These are phyloP conservation scores for Xylaria venustula DNA, from an alignment of 495 filamentous ascomycete species.

Conservation along the genomic window DNA sequence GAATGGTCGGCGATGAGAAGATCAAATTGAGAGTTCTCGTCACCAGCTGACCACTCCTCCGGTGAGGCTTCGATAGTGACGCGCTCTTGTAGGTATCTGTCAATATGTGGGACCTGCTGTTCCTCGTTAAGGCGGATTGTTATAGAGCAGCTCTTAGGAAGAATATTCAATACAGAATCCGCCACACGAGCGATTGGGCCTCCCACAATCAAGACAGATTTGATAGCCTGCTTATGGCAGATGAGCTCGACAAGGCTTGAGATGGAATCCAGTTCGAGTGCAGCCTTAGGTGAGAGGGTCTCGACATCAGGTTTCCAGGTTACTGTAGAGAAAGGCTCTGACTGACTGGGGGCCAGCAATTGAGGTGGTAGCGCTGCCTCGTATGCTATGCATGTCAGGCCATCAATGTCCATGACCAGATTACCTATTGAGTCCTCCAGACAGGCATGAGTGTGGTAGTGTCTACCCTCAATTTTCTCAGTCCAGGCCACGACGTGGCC, in stretches of 20 bases:
- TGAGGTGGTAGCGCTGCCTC: conserved; percentile 20
- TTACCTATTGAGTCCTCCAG: conserved; percentile 9
- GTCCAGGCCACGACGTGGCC: conserved; percentile 10
- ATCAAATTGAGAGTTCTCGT: background rate
- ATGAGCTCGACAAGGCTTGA: conserved; percentile 12
- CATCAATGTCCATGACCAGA: conserved; percentile 14
- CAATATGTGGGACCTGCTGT: background rate
- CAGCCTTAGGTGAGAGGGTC: conserved; percentile 2
- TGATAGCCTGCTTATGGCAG: conserved; percentile 7
- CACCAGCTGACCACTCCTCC: background rate
- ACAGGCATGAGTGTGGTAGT: conserved; percentile 15
- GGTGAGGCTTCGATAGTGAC: background rate
- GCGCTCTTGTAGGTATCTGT: background rate
- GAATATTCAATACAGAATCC: background rate
- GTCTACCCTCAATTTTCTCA: background rate
- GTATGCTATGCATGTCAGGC: conserved; percentile 18
- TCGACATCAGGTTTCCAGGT: conserved; percentile 15
- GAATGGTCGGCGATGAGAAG: conserved; percentile 2
- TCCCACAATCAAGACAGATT: conserved; percentile 4
- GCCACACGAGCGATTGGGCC: background rate
- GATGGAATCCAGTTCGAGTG: background rate
- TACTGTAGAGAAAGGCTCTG: conserved; percentile 4
- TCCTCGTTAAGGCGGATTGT: conserved; percentile 9
- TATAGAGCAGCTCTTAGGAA: conserved; percentile 1
- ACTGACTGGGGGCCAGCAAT: background rate